Evolutionary conservation across 345 rosid species (phyloP).

Genomic region (Mangifera indica): DNA sequence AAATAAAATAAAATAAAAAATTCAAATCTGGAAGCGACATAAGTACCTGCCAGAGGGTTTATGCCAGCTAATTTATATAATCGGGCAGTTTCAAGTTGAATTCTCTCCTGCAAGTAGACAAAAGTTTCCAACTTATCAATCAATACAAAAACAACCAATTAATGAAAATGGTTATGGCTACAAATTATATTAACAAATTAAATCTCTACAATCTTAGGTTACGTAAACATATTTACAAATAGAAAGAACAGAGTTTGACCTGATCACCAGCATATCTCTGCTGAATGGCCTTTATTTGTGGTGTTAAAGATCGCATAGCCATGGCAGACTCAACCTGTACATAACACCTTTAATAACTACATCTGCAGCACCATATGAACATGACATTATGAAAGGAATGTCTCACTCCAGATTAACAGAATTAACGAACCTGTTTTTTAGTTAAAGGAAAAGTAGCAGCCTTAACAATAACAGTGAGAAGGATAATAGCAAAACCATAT

Average conservation of each 20-base stretch:
- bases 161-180: neutral
- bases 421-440: slow-evolving; percentile 74
- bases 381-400: neutral
- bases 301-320: slow-evolving; percentile 92
- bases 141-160: neutral
- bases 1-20: neutral
- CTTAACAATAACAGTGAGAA: slow-evolving; percentile 83
- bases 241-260: slow-evolving; percentile 37
- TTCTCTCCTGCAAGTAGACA: slow-evolving; percentile 65
- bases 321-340: slow-evolving; percentile 87
- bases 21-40: neutral
- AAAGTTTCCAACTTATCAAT: slow-evolving; percentile 10
- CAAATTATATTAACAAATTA: neutral
- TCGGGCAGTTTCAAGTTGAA: slow-evolving; percentile 92
- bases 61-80: slow-evolving; percentile 90
- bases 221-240: neutral
- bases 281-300: slow-evolving; percentile 91
- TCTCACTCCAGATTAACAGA: neutral
- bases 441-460: slow-evolving; percentile 94
- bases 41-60: slow-evolving; percentile 86
- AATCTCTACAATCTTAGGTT: neutral
- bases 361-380: neutral
- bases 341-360: slow-evolving; percentile 7
- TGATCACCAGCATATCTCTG: slow-evolving; percentile 78
- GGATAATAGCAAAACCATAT: slow-evolving; percentile 91